Conservation (phyloP, 2,329 filamentous ascomycete genomes). For the Penicillium sp. region DNA sequence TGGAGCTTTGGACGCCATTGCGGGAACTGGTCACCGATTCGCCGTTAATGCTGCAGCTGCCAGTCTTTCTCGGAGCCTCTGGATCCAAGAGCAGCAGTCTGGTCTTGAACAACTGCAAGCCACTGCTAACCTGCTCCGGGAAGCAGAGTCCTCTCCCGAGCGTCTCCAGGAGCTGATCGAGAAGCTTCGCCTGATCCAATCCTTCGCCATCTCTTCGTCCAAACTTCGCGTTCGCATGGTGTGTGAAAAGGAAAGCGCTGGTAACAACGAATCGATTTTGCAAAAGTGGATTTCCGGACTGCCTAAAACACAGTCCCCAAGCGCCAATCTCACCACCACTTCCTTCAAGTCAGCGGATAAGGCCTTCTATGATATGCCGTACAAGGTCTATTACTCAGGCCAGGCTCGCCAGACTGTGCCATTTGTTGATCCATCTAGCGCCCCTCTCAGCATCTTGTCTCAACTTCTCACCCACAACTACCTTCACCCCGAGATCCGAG, state of each 20-base stretch:
- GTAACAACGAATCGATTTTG: constrained; percentile 69
- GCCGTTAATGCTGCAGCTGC: constrained; percentile 83
- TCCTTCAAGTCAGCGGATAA: constrained; percentile 53
- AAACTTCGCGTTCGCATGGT: constrained; percentile 79
- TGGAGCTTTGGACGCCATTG: constrained; percentile 87
- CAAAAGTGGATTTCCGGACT: constrained; percentile 66
- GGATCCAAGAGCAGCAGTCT: constrained; percentile 77
- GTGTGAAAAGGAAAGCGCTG: constrained; percentile 72
- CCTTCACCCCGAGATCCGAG: constrained; percentile 93
- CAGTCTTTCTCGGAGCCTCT: constrained; percentile 69
- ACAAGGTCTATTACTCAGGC: constrained; percentile 94
- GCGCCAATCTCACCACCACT: constrained; percentile 30
- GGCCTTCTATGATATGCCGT: constrained; percentile 90
- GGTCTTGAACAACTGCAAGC: constrained; percentile 90
- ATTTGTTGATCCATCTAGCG: constrained; percentile 72
- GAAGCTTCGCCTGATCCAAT: constrained; percentile 83
- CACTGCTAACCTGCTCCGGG: constrained; percentile 68
- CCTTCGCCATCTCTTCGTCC: constrained; percentile 67
- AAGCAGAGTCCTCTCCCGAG: constrained; percentile 68
- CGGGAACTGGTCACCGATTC: constrained; percentile 83
- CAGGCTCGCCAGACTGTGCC: constrained; percentile 79
- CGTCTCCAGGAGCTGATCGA: constrained; percentile 71
- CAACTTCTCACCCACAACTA: constrained; percentile 95
- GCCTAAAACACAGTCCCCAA: constrained; percentile 48
- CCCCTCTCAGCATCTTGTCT: constrained; percentile 81